These are phyloP conservation scores for Termitomyces sp. DNA, from an alignment of 768 basidiomycete species.

Conservation along the genomic window DNA sequence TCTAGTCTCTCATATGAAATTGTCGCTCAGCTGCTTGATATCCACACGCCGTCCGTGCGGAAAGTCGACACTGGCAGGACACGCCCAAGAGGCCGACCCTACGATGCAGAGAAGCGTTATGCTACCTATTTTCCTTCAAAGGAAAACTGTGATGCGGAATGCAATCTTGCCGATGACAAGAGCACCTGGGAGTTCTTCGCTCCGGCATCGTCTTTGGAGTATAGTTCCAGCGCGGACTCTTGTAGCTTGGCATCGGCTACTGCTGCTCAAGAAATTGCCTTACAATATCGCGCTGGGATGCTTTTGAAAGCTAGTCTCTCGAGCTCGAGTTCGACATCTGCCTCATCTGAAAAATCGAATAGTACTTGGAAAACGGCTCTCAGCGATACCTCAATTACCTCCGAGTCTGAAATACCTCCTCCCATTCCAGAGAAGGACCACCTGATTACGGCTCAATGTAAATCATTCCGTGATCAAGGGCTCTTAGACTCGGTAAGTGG, in stretches of 20 bases:
- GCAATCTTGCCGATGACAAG: conserved; percentile 20
- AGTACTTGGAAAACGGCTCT: background rate
- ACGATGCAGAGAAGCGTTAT: conserved; percentile 25
- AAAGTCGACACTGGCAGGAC: background rate
- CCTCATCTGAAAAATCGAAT: background rate
- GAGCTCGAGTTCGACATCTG: background rate
- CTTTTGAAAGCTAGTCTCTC: conserved; percentile 14
- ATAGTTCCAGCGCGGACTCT: conserved; percentile 19
- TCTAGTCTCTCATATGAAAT: conserved; percentile 11
- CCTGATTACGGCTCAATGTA: conserved; percentile 23
- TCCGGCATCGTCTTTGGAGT: conserved; percentile 19
- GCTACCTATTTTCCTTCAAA: conserved; percentile 28
- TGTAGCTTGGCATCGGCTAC: conserved; percentile 22
- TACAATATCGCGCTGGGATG: conserved; percentile 32
- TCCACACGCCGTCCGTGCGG: background rate
- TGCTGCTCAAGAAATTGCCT: conserved; percentile 35
- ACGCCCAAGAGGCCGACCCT: conserved; percentile 2
- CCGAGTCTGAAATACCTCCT: conserved; percentile 7
- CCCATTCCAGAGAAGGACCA: conserved; percentile 13
- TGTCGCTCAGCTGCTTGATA: conserved; percentile 6
- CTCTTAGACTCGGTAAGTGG: conserved; percentile 34
- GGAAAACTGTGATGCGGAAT: conserved; percentile 16
- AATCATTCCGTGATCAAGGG: conserved; percentile 29
- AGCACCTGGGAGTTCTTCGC: conserved; percentile 34
- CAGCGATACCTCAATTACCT: background rate